Evolutionary conservation across 73 alveolate genomes (phyloP).

Genomic region (Tetrahymena elliotti): DNA sequence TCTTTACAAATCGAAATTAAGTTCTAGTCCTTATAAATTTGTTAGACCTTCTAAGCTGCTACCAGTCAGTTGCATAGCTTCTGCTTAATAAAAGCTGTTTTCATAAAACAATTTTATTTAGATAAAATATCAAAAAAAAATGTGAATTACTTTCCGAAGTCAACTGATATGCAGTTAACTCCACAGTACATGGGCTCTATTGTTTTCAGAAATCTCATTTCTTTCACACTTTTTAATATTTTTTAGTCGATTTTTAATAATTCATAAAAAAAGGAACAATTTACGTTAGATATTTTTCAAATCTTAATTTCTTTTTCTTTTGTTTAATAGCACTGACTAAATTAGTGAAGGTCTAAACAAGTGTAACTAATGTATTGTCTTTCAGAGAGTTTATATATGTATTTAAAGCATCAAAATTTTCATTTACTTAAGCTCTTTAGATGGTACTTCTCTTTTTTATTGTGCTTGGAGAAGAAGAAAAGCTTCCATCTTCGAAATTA

Average conservation of each 20-base stretch:
- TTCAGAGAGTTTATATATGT: not conserved
- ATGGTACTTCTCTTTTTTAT: not conserved
- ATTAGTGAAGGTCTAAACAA: not conserved
- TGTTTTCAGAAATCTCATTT: not conserved
- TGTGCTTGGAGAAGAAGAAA: not conserved
- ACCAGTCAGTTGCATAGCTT: not conserved
- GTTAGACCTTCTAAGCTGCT: not conserved
- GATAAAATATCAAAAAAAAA: no score
- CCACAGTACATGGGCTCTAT: not conserved
- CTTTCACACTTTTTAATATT: not conserved
- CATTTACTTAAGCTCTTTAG: not conserved
- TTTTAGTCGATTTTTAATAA: not conserved
- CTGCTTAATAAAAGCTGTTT: not conserved
- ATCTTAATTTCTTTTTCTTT: not conserved
- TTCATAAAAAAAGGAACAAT: not conserved
- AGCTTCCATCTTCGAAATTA: not conserved
- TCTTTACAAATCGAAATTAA: not conserved
- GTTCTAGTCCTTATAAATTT: not conserved
- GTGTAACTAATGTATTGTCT: not conserved
- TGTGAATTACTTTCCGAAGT: not conserved
- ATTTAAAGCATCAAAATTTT: not conserved
- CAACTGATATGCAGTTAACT: not conserved
- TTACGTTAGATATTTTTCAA: not conserved
- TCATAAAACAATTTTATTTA: not conserved
- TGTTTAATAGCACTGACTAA: not conserved